Evolutionary conservation across 1,284 basidiomycete species (phyloP), one percentile per base, ranked within the genome.

Genomic region (Ganoderma resinaceum): DNA sequence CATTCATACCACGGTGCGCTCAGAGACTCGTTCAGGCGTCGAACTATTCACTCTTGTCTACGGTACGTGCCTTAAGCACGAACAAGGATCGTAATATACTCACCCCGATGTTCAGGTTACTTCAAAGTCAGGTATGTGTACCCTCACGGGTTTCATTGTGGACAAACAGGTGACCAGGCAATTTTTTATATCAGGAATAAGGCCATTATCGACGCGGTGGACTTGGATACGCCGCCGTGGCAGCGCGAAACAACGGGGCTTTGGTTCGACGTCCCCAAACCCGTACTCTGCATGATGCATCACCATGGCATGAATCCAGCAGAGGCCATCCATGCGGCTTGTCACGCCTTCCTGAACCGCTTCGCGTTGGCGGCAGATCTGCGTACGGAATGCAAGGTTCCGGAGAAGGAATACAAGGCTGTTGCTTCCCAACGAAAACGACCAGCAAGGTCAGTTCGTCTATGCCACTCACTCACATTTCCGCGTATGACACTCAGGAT

Each of bases 381-480:
- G n/a, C 87, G 83, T 64, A 96, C 95, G 0, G 95, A 97, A 76
- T 97, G 95, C 81, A 95, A 96, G 78, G 87, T 87, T 0, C 80
- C 86, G 18, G 90, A 94, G 77, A 95, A 95, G 77, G 95, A 96
- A 79, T 90, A 91, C 77, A 89, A 86, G 67, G 79, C 80, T n/a
- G 78, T 80, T 5, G 82, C 86, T 61, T 89, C 91, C 1, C 80
- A 80, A 62, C 82, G 94, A 63, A 93, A 93, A 77, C 84, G 95
- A 63, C 94, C 95, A 1, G 95, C 92, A 12, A 85, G 92, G 92
- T 91, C 66, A 37, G 78, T 67, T 29, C 8, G 33, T 5, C n/a
- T 26, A 37, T 42, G 20, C 23, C 43, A 23, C 35, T 1, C 8
- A 43, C 8, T 1, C 8, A 43, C 8, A 26, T 58, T n/a, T 12